Conservation (phyloP, 176 grass and related monocot genomes). For the Tuctoria greenei region DNA sequence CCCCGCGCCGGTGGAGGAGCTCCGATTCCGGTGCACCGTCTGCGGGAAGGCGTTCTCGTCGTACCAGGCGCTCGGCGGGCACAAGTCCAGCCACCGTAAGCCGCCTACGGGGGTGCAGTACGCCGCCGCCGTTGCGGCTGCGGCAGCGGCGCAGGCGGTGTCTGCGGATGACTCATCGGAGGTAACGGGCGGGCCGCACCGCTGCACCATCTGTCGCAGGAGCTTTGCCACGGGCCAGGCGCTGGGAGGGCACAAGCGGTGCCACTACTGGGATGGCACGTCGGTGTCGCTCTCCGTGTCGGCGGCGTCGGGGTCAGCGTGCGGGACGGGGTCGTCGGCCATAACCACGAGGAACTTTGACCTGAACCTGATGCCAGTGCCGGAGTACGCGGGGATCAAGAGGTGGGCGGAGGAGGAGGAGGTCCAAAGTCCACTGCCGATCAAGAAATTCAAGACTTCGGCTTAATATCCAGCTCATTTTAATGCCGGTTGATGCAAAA, state of each 20-base stretch:
- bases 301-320: conserved; percentile 2
- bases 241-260: conserved; percentile 87
- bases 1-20: conserved; percentile 27
- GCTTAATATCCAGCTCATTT: background rate
- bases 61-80: conserved; percentile 83
- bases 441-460: conserved; percentile 47
- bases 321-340: conserved; percentile 31
- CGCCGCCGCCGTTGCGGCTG: background rate
- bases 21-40: conserved; percentile 54
- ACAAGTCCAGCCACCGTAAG: conserved; percentile 91
- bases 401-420: conserved; percentile 71
- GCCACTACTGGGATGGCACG: conserved; percentile 69
- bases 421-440: conserved; percentile 61
- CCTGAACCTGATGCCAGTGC: conserved; percentile 62
- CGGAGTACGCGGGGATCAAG: conserved; percentile 35
- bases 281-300: conserved; percentile 38
- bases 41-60: conserved; percentile 78
- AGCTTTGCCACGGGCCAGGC: conserved; percentile 78
- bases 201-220: conserved; percentile 61
- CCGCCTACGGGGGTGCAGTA: background rate
- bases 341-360: conserved; percentile 62
- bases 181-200: conserved; percentile 44
- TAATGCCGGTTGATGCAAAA: background rate
- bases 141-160: background rate
- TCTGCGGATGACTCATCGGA: background rate